Evolutionary conservation across 2,329 filamentous ascomycete genomes (phyloP), one percentile per base, ranked within the genome.

Genomic region (Exutisphaerella laricina): DNA sequence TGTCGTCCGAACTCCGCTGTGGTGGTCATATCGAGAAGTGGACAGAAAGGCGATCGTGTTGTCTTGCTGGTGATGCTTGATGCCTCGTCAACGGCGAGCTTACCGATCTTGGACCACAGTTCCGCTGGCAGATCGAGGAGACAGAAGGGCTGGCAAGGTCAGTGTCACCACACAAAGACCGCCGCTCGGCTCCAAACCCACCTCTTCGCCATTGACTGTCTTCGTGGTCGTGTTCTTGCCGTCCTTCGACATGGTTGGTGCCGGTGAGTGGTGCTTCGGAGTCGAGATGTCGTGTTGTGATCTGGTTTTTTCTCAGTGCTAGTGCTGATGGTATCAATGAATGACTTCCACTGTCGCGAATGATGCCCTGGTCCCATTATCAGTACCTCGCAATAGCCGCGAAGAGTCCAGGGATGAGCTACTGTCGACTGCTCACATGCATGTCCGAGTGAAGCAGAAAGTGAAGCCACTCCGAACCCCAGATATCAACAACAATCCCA

Each of bases 181-280:
- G 9, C 8, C 12, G 9, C 16, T 14, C 4, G n/a, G 9, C 4
- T 21, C 20, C 3, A 34, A 10, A 23, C 17, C 4, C 14, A 23
- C 33, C 33, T 35, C 23, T 10, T 35, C 32, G 8, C 14, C 16
- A 5, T 35, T 9, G 6, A 9, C n/a, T 3, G 18, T 23, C 10
- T 17, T 51, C 51, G 23, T 56, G 52, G 6, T 26, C 23, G 6
- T 12, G 23, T 7, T 26, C 12, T 26, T 12, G 23, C 6, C 23
- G 23, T n/a, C n/a, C n/a, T 26, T 26, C 23, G 23, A 26, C 23
- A 26, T 26, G 23, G 23, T 26, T 26, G 23, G 23, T 26, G 6
- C 6, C 12, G 23, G 12, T 26, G 23, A 26, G 12, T 6, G 23
- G 12, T 26, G 12, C 23, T 26, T 7, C 23, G 23, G n/a, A n/a